phyloP scores from a whole-genome alignment of 306 rosid species.

The Trifolium subterraneum region DNA sequence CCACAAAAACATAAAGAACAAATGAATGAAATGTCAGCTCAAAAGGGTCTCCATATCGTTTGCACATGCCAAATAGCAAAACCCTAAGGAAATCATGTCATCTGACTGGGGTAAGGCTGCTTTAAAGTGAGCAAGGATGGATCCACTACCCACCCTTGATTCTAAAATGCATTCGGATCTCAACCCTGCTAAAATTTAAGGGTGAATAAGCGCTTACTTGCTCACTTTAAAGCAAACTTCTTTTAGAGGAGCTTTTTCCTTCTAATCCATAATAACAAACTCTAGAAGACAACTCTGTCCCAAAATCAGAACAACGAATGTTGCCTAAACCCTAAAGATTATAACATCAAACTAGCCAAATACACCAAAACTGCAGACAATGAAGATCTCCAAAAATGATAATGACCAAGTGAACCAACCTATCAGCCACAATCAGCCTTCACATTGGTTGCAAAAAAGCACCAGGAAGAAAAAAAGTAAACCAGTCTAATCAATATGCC shows the following conservation, averaged over 20 bases:
- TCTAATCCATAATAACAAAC: conserved; percentile 21
- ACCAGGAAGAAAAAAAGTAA: neutral
- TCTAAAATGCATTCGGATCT: neutral
- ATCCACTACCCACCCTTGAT: neutral
- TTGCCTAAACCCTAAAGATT: neutral
- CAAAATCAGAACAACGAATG: conserved; percentile 21
- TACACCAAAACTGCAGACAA: conserved; percentile 24
- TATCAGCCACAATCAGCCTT: conserved; percentile 11
- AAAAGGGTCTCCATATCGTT: conserved; percentile 27
- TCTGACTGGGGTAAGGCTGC: conserved; percentile 1
- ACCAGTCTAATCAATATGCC: conserved; percentile 24
- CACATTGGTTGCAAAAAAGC: conserved; percentile 30
- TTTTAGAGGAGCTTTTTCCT: neutral
- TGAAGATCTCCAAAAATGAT: conserved; percentile 26
- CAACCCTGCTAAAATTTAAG: conserved; percentile 14
- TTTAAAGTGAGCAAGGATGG: conserved; percentile 12
- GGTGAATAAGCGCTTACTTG: conserved; percentile 10
- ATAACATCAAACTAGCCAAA: conserved; percentile 25
- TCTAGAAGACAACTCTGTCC: conserved; percentile 25
- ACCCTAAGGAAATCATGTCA: conserved; percentile 14
- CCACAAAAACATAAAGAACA: conserved; percentile 29
- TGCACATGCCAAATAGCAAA: conserved; percentile 33
- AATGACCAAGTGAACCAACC: conserved; percentile 35
- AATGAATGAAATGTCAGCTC: conserved; percentile 12
- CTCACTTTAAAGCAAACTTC: neutral